Conservation (phyloP, 2,329 filamentous ascomycete genomes). For the Microthyrium microscopicum region DNA sequence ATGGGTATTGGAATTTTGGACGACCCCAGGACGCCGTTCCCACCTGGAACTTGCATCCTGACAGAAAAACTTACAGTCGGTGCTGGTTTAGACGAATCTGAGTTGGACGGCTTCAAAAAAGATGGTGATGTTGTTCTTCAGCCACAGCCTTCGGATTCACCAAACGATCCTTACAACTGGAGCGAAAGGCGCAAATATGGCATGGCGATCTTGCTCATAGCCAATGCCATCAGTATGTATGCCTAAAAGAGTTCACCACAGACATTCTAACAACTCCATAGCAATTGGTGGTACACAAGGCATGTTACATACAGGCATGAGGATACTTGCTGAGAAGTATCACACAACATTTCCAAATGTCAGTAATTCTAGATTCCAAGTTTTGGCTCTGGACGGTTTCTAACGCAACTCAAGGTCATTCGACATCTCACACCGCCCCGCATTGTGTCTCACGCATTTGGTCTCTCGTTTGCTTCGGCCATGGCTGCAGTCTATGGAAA, state of each 20-base stretch:
- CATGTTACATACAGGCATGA: constrained; percentile 5
- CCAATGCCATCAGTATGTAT: constrained; percentile 20
- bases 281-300: constrained; percentile 3
- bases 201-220: constrained; percentile 18
- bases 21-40: constrained; percentile 4
- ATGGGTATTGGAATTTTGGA: constrained; percentile 7
- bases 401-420: too few species aligned
- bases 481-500: constrained; percentile 17
- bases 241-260: too few species aligned
- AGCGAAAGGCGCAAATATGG: constrained; percentile 13
- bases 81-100: neutral
- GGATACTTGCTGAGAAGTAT: constrained; percentile 5
- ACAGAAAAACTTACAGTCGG: constrained; percentile 3
- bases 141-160: constrained; percentile 10
- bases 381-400: too few species aligned
- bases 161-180: constrained; percentile 17
- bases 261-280: too few species aligned
- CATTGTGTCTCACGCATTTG: constrained; percentile 4
- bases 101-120: constrained; percentile 17
- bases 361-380: too few species aligned
- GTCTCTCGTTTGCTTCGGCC: constrained; percentile 5
- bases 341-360: constrained; percentile 3
- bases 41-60: constrained; percentile 5
- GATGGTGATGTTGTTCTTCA: constrained; percentile 12
- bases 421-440: constrained; percentile 1